Percentiles rank a stretch among this genome's conserved stretches.
Conservation (phyloP, 192 early-diverging fungal species). For the Coemansia sp. region DNA sequence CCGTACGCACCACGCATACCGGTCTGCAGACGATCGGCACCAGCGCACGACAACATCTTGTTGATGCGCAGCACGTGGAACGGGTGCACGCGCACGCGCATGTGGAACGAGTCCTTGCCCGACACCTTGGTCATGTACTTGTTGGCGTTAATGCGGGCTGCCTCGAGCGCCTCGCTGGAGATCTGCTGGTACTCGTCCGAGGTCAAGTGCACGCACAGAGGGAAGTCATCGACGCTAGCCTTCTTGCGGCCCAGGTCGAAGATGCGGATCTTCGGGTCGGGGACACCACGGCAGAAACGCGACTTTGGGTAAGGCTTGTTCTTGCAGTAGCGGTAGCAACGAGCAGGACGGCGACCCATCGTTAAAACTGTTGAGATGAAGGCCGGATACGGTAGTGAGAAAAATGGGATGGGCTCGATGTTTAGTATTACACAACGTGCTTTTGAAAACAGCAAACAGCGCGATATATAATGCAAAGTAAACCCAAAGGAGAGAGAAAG, state of each 20-base stretch:
- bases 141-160: constrained; percentile 95
- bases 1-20: constrained; percentile 99
- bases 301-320: constrained; percentile 99
- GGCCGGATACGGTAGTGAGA: not conserved
- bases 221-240: constrained; percentile 96
- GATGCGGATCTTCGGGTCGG: constrained; percentile 97
- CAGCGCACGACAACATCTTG: constrained; percentile 99
- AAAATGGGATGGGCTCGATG: not conserved
- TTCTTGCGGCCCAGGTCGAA: constrained; percentile 97
- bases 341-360: constrained; percentile 99
- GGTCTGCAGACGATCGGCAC: constrained; percentile 97
- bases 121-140: constrained; percentile 97
- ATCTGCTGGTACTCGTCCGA: constrained; percentile 98
- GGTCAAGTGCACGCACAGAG: constrained; percentile 89
- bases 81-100: constrained; percentile 97
- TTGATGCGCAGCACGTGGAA: constrained; percentile 99
- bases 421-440: too few species aligned
- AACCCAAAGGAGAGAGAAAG: too few species aligned
- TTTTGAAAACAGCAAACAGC: too few species aligned
- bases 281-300: constrained; percentile 98
- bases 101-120: constrained; percentile 99
- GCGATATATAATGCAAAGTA: too few species aligned
- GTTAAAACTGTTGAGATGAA: constrained; percentile 9
- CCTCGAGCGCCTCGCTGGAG: constrained; percentile 98
- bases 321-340: constrained; percentile 99